Evolutionary conservation across 2,329 filamentous ascomycete genomes (phyloP).

Genomic region (Fusarium nygamai): DNA sequence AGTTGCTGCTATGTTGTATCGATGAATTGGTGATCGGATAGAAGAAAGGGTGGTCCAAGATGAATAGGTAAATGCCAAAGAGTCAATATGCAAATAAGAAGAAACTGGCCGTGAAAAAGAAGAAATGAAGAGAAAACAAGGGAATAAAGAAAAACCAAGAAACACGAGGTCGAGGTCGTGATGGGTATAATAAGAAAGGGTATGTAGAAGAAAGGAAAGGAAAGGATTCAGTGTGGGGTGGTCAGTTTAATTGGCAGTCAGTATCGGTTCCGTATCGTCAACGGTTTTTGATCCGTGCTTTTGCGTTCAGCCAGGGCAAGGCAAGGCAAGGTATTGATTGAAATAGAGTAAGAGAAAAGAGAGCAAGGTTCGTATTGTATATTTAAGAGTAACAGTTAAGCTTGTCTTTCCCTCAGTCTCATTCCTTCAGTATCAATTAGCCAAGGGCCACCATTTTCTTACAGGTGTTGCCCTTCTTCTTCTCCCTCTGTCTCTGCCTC

Average conservation of each 20-base stretch:
- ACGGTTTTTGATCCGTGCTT: constrained; percentile 16
- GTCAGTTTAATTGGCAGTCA: constrained; percentile 25
- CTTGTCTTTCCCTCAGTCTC: neutral
- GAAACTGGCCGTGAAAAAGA: neutral
- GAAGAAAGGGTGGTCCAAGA: neutral
- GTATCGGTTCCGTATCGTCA: constrained; percentile 25
- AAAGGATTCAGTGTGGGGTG: constrained; percentile 20
- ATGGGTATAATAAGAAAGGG: constrained; percentile 4
- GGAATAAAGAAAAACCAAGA: constrained; percentile 7
- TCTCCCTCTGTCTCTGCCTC: constrained; percentile 5
- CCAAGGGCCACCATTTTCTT: constrained; percentile 24
- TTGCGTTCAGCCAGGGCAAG: neutral
- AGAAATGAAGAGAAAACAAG: constrained; percentile 2
- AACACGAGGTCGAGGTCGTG: constrained; percentile 3
- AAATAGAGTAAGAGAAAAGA: neutral
- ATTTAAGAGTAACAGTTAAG: neutral
- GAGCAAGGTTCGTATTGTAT: neutral
- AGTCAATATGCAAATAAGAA: neutral
- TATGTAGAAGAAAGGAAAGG: neutral
- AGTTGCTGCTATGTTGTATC: neutral
- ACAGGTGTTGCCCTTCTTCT: neutral
- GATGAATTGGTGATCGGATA: constrained; percentile 10
- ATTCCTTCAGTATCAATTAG: neutral
- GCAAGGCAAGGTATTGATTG: neutral
- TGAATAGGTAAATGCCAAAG: neutral